Evolutionary conservation across 768 basidiomycete genomes (phyloP).

Genomic region (Goffeauzyma gilvescens): DNA sequence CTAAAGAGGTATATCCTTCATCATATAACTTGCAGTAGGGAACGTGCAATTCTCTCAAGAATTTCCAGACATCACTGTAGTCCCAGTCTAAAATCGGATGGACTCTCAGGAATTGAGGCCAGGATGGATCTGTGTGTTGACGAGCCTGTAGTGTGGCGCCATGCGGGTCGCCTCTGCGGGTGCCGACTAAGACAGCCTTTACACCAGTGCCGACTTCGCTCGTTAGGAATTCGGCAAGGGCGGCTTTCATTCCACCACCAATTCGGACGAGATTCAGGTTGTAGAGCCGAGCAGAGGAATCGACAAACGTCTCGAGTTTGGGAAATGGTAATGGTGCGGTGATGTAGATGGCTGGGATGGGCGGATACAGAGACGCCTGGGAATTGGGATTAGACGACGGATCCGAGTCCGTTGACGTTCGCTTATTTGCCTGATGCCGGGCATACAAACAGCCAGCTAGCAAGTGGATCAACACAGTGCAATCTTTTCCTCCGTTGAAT

Average conservation of each 20-base stretch:
- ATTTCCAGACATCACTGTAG: constrained; percentile 75
- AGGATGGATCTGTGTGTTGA: constrained; percentile 67
- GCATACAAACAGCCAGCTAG: constrained; percentile 49
- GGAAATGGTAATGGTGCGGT: constrained; percentile 75
- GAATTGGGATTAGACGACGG: constrained; percentile 4
- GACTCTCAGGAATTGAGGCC: constrained; percentile 76
- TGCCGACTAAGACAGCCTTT: constrained; percentile 71
- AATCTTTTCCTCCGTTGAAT: constrained; percentile 98
- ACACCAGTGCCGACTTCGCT: constrained; percentile 36
- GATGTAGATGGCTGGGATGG: constrained; percentile 50
- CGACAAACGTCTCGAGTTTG: constrained; percentile 65
- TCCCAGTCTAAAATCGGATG: constrained; percentile 95
- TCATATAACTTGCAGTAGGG: constrained; percentile 83
- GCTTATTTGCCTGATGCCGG: constrained; percentile 8
- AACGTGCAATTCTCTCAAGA: constrained; percentile 51
- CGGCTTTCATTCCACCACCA: constrained; percentile 51
- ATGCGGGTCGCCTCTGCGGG: constrained; percentile 74
- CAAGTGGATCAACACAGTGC: constrained; percentile 86
- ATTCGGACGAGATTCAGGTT: constrained; percentile 53
- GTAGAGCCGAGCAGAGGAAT: constrained; percentile 44
- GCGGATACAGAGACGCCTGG: constrained; percentile 25
- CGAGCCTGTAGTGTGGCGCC: constrained; percentile 58
- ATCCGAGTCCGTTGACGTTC: background rate
- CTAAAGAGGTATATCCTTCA: constrained; percentile 92
- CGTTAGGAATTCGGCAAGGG: constrained; percentile 53